Conservation (phyloP, 768 basidiomycete genomes). For the Tricholoma bakamatsutake region DNA sequence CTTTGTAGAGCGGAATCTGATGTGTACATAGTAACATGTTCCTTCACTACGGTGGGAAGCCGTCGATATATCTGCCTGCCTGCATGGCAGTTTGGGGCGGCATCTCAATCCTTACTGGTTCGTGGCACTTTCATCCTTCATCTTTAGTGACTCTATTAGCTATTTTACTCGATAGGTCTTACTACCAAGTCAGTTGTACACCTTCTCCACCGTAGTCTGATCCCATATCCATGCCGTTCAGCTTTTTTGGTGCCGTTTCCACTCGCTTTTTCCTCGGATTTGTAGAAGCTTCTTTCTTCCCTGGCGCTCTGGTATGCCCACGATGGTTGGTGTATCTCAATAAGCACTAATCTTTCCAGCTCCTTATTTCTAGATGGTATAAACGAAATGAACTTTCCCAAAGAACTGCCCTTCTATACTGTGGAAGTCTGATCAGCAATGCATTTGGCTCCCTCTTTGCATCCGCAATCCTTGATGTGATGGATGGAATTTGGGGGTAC, state of each 20-base stretch:
- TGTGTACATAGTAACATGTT: slow-evolving; percentile 59
- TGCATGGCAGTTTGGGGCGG: slow-evolving; percentile 75
- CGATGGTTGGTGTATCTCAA: not conserved
- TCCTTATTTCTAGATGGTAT: slow-evolving; percentile 75
- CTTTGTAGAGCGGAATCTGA: not conserved
- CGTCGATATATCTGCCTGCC: slow-evolving; percentile 59
- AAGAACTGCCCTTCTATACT: slow-evolving; percentile 65
- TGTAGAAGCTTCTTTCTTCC: slow-evolving; percentile 66
- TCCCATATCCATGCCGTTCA: slow-evolving; percentile 18
- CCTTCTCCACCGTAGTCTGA: not conserved
- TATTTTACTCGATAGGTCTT: slow-evolving; percentile 22
- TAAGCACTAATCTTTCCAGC: slow-evolving; percentile 22
- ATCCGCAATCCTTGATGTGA: slow-evolving; percentile 67
- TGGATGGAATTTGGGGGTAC: slow-evolving; percentile 72
- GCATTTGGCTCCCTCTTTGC: slow-evolving; percentile 83
- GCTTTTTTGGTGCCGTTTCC: slow-evolving; percentile 62
- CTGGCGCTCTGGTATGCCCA: slow-evolving; percentile 39
- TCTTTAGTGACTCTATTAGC: not conserved
- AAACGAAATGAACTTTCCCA: slow-evolving; percentile 68
- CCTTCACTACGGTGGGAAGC: slow-evolving; percentile 60
- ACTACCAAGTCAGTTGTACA: slow-evolving; percentile 31
- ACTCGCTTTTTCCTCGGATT: slow-evolving; percentile 80
- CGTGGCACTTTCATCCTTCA: slow-evolving; percentile 5
- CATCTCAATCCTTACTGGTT: slow-evolving; percentile 50
- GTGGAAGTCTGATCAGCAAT: slow-evolving; percentile 78